Base-by-base conservation (phyloP, 2,329 filamentous ascomycete species). In the Neopestalotiopsis sp. region DNA sequence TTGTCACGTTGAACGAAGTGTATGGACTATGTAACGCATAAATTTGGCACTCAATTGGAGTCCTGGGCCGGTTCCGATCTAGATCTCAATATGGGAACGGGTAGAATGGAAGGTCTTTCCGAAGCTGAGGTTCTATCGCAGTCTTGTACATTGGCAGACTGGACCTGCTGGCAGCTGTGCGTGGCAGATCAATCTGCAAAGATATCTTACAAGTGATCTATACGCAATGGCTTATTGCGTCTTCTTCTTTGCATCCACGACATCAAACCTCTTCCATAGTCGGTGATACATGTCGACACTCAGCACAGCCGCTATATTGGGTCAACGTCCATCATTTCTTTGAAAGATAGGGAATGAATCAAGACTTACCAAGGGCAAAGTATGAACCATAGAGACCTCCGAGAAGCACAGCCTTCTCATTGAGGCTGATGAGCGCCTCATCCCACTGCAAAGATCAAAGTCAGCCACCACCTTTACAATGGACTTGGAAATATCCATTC, bases 231-330 rank as follows among this genome's bases (percentile, higher is more conserved):
- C 32, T 70, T 74, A 85, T 71, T 82, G 81, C 17, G 71, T 76
- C 77, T 88, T 88, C 73, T 83, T 81, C 68, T 75, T 79, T 42
- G 57, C 69, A 4, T 78, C 74, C 0, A 68, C 71, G 5, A 69
- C 72, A 45, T 80, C 77, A 14, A 85, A 76, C 9, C 87, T 83
- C 6, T 72, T 77, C 9, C 87, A 74, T 1, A 90, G 77, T n/a
- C 88, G 81, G 45, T 75, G 64, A 64, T 84, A 87, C 88, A 90
- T 89, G 72, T 90, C 88, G 28, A 82, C 72, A 10, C 83, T 85
- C 76, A 89, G 80, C 1, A 88, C 13, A 0, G 81, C 71, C 14
- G 88, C 88, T 89, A 64, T 5, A 7, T 5, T 13, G 24, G 12
- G 52, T 67, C 32, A 64, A 40, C 13, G 10, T 62, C 42, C 24